Conservation (phyloP, 768 basidiomycete species). For the Tricholoma saponaceum region DNA sequence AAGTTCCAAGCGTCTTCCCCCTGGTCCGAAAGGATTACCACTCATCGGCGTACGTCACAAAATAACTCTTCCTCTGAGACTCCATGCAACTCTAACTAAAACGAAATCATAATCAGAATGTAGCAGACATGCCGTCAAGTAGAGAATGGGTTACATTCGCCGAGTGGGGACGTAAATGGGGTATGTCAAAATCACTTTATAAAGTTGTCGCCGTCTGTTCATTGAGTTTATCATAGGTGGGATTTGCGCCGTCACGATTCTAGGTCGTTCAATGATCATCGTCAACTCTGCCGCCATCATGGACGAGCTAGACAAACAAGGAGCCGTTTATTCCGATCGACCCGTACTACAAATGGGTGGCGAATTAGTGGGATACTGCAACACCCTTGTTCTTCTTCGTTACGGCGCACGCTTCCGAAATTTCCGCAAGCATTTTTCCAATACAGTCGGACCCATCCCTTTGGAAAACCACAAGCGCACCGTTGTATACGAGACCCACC, state of each 20-base stretch:
- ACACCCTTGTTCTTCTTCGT: conserved; percentile 40
- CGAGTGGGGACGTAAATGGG: conserved; percentile 51
- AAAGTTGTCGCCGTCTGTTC: not conserved
- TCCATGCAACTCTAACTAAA: conserved; percentile 2
- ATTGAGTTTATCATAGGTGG: conserved; percentile 24
- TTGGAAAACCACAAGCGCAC: conserved; percentile 28
- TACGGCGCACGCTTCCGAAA: conserved; percentile 42
- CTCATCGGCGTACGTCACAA: conserved; percentile 32
- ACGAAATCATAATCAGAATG: conserved; percentile 44
- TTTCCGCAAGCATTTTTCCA: conserved; percentile 41
- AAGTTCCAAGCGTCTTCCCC: conserved; percentile 26
- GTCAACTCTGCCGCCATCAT: conserved; percentile 40
- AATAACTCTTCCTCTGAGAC: not conserved
- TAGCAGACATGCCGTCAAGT: conserved; percentile 39
- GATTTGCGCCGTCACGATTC: conserved; percentile 32
- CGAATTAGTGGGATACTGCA: conserved; percentile 42
- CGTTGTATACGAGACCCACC: conserved; percentile 29
- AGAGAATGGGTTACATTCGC: conserved; percentile 46
- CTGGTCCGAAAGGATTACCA: conserved; percentile 39
- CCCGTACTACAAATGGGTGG: conserved; percentile 48
- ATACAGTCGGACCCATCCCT: conserved; percentile 32
- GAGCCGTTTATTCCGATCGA: conserved; percentile 44
- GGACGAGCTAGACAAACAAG: conserved; percentile 45
- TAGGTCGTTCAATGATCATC: conserved; percentile 46
- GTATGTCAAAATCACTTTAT: conserved; percentile 29